Evolutionary conservation across 2,329 filamentous ascomycete species (phyloP).

Genomic region (Aspergillus clavatus): DNA sequence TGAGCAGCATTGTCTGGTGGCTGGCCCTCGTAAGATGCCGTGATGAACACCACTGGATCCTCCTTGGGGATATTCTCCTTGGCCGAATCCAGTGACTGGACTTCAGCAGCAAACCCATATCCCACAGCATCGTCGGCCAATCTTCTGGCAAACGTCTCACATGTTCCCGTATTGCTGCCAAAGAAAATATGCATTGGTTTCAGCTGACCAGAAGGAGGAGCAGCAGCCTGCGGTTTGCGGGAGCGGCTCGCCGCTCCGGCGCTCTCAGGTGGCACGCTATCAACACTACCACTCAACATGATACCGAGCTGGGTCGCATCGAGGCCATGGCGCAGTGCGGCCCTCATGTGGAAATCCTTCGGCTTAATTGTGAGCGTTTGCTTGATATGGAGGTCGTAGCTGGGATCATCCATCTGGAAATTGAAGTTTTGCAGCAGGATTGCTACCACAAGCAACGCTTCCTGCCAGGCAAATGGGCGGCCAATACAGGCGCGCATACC

Average conservation of each 20-base stretch:
- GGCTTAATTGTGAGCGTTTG: conserved; percentile 40
- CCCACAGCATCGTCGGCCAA: conserved; percentile 55
- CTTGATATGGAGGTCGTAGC: conserved; percentile 35
- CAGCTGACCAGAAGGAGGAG: conserved; percentile 14
- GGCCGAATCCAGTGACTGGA: conserved; percentile 58
- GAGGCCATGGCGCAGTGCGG: conserved; percentile 50
- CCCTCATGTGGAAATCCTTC: conserved; percentile 59
- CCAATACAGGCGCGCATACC: conserved; percentile 68
- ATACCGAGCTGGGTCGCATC: conserved; percentile 41
- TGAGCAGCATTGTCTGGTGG: conserved; percentile 66
- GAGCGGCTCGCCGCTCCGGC: conserved; percentile 12
- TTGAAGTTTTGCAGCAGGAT: conserved; percentile 69
- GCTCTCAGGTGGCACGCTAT: conserved; percentile 4
- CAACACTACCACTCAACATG: conserved; percentile 23
- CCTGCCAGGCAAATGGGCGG: conserved; percentile 69
- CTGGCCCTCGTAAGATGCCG: conserved; percentile 68
- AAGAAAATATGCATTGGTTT: conserved; percentile 63
- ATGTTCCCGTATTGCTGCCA: conserved; percentile 71
- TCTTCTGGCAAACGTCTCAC: conserved; percentile 62
- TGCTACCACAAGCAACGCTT: conserved; percentile 58
- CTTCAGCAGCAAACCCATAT: conserved; percentile 56
- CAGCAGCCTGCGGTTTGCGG: conserved; percentile 14
- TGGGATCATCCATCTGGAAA: conserved; percentile 57
- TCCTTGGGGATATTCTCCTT: conserved; percentile 56
- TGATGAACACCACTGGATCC: conserved; percentile 62